Conservation (phyloP, 202 grass and related monocot genomes). For the Bolboschoenoplectus hybrid region DNA sequence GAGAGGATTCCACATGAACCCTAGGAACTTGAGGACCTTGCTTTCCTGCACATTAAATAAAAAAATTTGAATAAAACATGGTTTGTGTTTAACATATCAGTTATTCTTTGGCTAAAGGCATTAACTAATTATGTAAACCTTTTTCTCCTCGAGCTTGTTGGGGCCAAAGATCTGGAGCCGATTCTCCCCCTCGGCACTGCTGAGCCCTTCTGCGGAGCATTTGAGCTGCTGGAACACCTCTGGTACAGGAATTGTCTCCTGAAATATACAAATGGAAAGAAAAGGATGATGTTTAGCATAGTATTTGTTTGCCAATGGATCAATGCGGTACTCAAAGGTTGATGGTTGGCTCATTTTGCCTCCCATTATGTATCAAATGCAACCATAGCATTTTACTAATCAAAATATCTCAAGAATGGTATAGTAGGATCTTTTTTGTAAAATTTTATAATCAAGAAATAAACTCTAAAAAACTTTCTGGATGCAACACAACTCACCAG, state of each 20-base stretch:
- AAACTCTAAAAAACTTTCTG: neutral
- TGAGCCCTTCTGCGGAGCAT: conserved; percentile 68
- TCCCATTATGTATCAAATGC: neutral
- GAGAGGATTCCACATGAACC: conserved; percentile 81
- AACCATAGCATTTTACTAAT: neutral
- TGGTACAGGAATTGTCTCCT: conserved; percentile 66
- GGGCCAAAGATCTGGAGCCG: conserved; percentile 63
- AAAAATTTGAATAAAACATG: neutral
- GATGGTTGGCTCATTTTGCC: neutral
- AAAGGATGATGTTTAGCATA: neutral
- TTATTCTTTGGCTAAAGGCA: neutral
- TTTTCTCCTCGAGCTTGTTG: conserved; percentile 97
- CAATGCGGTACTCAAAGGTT: neutral
- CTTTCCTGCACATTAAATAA: conserved; percentile 42
- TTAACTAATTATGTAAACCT: conserved; percentile 30
- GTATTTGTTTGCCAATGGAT: neutral
- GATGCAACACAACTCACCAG: conserved; percentile 44
- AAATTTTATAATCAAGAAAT: conserved; percentile 7
- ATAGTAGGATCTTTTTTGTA: neutral
- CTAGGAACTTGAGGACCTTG: conserved; percentile 75
- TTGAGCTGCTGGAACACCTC: conserved; percentile 83
- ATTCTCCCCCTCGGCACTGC: conserved; percentile 48
- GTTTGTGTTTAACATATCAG: neutral
- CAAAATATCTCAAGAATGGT: neutral
- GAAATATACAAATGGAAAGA: conserved; percentile 20